Percentiles rank a stretch among this genome's conserved stretches.
Evolutionary conservation across 768 basidiomycete genomes (phyloP).

Genomic region (Kwoniella shandongensis): DNA sequence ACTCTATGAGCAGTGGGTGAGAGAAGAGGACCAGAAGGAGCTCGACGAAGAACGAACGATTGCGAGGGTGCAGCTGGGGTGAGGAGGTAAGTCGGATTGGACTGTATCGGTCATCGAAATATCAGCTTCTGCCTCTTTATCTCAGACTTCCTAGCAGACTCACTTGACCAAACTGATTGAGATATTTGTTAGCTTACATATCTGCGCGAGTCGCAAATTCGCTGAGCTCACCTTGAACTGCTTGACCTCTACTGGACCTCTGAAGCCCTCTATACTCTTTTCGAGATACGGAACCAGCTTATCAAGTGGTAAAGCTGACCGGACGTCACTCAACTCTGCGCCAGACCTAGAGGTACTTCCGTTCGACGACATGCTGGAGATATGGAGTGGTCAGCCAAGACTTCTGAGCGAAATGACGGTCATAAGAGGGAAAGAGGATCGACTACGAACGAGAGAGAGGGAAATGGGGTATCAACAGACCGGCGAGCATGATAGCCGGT

Average conservation of each 20-base stretch:
- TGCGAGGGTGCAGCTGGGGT: slow-evolving; percentile 66
- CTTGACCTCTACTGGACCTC: slow-evolving; percentile 71
- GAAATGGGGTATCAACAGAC: too few species aligned
- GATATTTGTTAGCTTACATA: background rate
- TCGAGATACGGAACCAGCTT: slow-evolving; percentile 58
- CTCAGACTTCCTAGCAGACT: slow-evolving; percentile 19
- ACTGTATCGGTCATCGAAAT: slow-evolving; percentile 59
- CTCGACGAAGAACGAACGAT: slow-evolving; percentile 85
- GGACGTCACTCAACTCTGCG: slow-evolving; percentile 31
- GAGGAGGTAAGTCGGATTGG: slow-evolving; percentile 95
- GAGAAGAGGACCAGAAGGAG: slow-evolving; percentile 81
- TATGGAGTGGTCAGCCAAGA: background rate
- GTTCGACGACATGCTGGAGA: background rate
- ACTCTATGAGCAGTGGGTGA: slow-evolving; percentile 92
- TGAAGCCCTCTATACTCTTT: slow-evolving; percentile 61
- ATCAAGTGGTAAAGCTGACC: slow-evolving; percentile 38
- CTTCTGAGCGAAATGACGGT: background rate
- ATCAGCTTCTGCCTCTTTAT: background rate
- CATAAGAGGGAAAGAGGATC: too few species aligned
- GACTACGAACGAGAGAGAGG: too few species aligned
- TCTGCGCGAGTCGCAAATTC: too few species aligned
- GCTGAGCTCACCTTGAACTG: slow-evolving; percentile 77
- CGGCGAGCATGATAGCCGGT: too few species aligned
- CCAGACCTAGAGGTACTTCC: slow-evolving; percentile 9
- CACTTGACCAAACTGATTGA: slow-evolving; percentile 79